Conservation (phyloP, 306 rosid species). For the Lupinus albus region DNA sequence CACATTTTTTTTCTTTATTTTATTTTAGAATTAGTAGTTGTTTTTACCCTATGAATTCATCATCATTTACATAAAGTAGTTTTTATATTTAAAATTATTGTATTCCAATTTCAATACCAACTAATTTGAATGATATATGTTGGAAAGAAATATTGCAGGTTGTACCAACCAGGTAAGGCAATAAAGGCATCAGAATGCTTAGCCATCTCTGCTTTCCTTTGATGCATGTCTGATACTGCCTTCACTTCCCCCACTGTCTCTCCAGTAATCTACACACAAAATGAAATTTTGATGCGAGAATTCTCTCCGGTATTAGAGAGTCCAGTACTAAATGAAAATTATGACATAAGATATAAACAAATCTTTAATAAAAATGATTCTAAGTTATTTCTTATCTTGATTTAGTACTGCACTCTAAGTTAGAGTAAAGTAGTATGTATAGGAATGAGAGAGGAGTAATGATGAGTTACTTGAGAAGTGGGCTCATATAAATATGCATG, state of each 20-base stretch:
- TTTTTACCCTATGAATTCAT: too few species aligned
- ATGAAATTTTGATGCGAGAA: too few species aligned
- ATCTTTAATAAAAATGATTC: too few species aligned
- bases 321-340: too few species aligned
- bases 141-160: conserved; percentile 1
- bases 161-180: conserved; percentile 77
- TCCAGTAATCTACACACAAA: conserved; percentile 61
- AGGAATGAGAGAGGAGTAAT: conserved; percentile 29
- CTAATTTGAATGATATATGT: background rate
- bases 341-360: too few species aligned
- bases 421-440: background rate
- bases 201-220: conserved; percentile 87
- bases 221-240: conserved; percentile 87
- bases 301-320: too few species aligned
- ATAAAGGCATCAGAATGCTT: conserved; percentile 82
- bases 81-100: background rate
- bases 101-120: background rate
- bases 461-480: conserved; percentile 39
- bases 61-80: too few species aligned
- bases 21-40: too few species aligned
- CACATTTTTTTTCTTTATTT: too few species aligned
- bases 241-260: conserved; percentile 85
- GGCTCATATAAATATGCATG: conserved; percentile 16
- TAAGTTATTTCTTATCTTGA: too few species aligned
- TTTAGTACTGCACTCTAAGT: too few species aligned